These are phyloP conservation scores for Dendrobium huoshanense DNA, from an alignment of 106 monocot species.

Conservation along the genomic window DNA sequence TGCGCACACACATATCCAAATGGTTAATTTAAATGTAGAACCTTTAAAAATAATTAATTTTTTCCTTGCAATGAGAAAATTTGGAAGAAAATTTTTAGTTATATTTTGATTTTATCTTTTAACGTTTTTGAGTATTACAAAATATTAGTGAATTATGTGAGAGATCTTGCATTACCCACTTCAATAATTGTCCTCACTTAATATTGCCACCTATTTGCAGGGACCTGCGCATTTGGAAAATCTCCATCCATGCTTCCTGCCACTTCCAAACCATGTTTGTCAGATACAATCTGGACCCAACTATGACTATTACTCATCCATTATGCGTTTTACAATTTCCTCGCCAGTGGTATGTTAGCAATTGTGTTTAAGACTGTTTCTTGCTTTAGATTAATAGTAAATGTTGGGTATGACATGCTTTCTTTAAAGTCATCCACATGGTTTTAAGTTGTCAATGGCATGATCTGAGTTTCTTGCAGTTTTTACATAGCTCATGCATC, in stretches of 20 bases:
- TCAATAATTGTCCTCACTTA: neutral
- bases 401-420: neutral
- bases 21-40: no score
- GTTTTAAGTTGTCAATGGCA: neutral
- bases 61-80: no score
- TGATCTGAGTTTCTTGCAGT: neutral
- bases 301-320: constrained; percentile 85
- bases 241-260: constrained; percentile 54
- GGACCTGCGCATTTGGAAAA: constrained; percentile 38
- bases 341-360: constrained; percentile 80
- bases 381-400: neutral
- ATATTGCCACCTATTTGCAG: constrained; percentile 28
- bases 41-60: no score
- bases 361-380: neutral
- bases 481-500: neutral
- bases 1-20: no score
- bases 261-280: constrained; percentile 91
- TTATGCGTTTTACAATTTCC: constrained; percentile 80
- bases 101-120: no score
- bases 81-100: no score
- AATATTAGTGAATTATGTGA: neutral
- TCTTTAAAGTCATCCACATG: neutral
- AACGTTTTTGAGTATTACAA: no score
- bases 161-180: neutral
- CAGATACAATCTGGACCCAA: constrained; percentile 84